Conservation (phyloP, 106 monocot genomes). For the Phalaenopsis equestris region DNA sequence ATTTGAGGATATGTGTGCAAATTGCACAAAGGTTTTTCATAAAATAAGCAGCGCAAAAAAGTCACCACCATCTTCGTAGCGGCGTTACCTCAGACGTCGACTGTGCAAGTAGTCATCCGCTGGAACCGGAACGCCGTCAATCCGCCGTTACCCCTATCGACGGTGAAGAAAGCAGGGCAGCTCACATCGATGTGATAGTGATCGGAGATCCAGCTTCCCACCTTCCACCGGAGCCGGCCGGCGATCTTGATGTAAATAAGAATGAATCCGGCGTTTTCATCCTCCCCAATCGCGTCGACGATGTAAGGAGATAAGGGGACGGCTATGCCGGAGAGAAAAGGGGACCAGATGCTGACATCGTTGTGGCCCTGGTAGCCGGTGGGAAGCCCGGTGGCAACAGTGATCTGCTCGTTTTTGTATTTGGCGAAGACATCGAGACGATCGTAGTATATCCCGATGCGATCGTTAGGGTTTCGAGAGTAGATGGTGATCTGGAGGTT, state of each 20-base stretch:
- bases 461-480: conserved; percentile 48
- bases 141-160: background rate
- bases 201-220: conserved; percentile 36
- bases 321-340: conserved; percentile 14
- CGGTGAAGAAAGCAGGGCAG: conserved; percentile 26
- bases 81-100: conserved; percentile 17
- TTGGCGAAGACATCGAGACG: conserved; percentile 36
- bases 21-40: no score
- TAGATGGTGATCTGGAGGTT: conserved; percentile 31
- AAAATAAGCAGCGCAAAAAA: no score
- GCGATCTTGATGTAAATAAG: conserved; percentile 24
- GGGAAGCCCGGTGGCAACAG: conserved; percentile 16
- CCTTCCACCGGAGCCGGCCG: conserved; percentile 35
- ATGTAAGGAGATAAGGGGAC: conserved; percentile 26
- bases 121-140: conserved; percentile 17
- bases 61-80: no score
- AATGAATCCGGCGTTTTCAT: conserved; percentile 23
- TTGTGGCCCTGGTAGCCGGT: conserved; percentile 26
- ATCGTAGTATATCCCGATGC: conserved; percentile 52
- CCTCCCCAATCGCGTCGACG: conserved; percentile 13
- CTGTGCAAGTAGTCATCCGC: conserved; percentile 27
- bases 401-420: conserved; percentile 55
- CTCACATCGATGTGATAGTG: conserved; percentile 28
- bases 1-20: no score
- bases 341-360: conserved; percentile 24